Percentiles rank a stretch among this genome's conserved stretches.
These are phyloP conservation scores for Cinnamomum micranthum DNA, from an alignment of 164 flowering plant genomes.

Conservation along the genomic window DNA sequence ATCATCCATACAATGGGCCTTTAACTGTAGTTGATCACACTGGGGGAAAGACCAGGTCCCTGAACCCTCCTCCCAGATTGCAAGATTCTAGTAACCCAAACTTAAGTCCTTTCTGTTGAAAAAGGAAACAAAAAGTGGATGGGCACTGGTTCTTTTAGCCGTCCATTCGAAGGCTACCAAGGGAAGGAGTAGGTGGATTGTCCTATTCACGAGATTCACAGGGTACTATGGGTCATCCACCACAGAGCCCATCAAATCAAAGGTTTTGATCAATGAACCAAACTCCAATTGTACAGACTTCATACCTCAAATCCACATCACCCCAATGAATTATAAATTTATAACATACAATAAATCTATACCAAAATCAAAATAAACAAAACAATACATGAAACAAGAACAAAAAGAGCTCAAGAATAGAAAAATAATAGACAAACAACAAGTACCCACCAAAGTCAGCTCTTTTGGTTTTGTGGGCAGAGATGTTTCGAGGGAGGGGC, in stretches of 20 bases:
- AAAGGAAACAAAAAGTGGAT: neutral
- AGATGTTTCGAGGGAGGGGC: slow-evolving; percentile 13
- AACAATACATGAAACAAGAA: too few species aligned
- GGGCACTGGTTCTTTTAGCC: neutral
- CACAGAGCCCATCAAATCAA: neutral
- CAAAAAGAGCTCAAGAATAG: too few species aligned
- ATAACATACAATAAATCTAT: neutral
- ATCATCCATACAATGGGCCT: neutral
- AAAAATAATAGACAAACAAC: neutral
- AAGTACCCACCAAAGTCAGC: slow-evolving; percentile 23
- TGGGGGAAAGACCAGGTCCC: neutral
- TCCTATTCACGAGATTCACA: neutral
- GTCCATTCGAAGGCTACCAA: neutral
- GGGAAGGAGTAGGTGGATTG: neutral
- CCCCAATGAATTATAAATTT: neutral
- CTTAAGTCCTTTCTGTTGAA: neutral
- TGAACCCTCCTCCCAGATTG: neutral
- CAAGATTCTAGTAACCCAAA: neutral
- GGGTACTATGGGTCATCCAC: neutral
- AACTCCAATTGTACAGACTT: neutral
- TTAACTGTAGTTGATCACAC: neutral
- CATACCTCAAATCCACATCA: neutral
- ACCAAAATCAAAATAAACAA: neutral
- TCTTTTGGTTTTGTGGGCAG: slow-evolving; percentile 2
- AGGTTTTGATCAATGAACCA: neutral